These are phyloP conservation scores for Steccherinum ochraceum DNA, from an alignment of 768 basidiomycete species.

Conservation along the genomic window DNA sequence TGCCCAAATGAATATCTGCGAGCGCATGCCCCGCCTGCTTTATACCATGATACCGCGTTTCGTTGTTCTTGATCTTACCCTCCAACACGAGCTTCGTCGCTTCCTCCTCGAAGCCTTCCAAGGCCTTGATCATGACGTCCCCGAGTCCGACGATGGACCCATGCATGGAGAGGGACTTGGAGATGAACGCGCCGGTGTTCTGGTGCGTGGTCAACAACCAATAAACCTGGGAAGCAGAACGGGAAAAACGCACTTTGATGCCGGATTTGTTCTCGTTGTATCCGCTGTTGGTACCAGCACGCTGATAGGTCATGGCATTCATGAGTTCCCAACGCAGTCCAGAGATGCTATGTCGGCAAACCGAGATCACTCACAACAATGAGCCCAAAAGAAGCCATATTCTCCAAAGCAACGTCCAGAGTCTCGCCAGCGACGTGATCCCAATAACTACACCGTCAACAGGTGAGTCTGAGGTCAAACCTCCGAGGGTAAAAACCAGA, in stretches of 20 bases:
- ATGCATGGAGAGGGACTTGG: conserved; percentile 1
- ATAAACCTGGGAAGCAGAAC: not conserved
- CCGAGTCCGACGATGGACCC: conserved; percentile 1
- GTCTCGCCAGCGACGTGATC: conserved; percentile 15
- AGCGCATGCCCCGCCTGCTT: conserved; percentile 4
- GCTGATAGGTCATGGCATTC: no score
- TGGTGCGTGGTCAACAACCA: conserved; percentile 5
- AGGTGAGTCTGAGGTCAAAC: no score
- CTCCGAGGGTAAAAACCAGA: no score
- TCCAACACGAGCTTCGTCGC: not conserved
- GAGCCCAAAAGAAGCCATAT: not conserved
- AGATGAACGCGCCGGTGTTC: no score
- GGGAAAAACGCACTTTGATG: conserved; percentile 3
- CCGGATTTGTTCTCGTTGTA: not conserved
- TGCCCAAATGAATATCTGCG: conserved; percentile 5
- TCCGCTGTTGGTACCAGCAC: not conserved
- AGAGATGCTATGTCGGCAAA: no score
- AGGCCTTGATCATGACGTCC: not conserved
- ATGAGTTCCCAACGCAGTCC: no score
- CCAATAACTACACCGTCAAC: conserved; percentile 4
- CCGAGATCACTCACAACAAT: conserved; percentile 1
- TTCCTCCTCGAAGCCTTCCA: conserved; percentile 1
- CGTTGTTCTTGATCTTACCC: conserved; percentile 5
- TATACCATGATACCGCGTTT: conserved; percentile 4
- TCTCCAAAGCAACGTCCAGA: conserved; percentile 18